These are phyloP conservation scores for Boletus coccyginus DNA, from an alignment of 768 basidiomycete species.

Conservation along the genomic window DNA sequence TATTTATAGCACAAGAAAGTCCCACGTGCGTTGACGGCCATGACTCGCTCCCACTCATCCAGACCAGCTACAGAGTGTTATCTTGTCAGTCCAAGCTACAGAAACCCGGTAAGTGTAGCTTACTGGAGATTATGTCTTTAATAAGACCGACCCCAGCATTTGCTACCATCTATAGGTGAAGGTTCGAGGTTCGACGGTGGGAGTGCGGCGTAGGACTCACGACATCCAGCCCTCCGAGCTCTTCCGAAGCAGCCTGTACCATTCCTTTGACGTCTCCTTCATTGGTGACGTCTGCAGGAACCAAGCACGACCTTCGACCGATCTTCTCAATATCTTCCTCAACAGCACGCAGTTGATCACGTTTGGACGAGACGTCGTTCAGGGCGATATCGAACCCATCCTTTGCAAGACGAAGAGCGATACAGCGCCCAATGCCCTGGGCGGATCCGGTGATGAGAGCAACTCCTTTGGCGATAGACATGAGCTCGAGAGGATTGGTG, in stretches of 20 bases:
- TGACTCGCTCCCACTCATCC: conserved; percentile 34
- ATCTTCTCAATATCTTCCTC: conserved; percentile 26
- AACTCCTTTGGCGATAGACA: conserved; percentile 25
- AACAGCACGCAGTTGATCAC: conserved; percentile 25
- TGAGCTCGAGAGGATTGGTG: neutral
- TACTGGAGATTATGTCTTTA: neutral
- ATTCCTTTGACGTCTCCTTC: conserved; percentile 42
- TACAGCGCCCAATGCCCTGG: conserved; percentile 23
- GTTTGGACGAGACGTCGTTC: conserved; percentile 31
- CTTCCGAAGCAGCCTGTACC: conserved; percentile 28
- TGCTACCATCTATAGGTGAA: conserved; percentile 8
- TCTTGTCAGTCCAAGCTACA: neutral
- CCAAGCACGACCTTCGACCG: conserved; percentile 22
- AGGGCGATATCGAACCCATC: conserved; percentile 30
- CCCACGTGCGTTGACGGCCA: conserved; percentile 53
- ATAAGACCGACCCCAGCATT: neutral
- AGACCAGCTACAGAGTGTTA: neutral
- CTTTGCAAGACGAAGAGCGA: conserved; percentile 32
- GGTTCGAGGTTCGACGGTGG: neutral
- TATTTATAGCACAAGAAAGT: conserved; percentile 61
- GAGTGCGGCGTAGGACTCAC: conserved; percentile 25
- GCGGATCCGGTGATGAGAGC: conserved; percentile 37
- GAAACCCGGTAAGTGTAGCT: neutral
- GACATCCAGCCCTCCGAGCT: conserved; percentile 46
- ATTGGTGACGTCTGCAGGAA: conserved; percentile 38